Evolutionary conservation across 208 protist genomes (phyloP).

Genomic region (Histomonas meleagridis): DNA sequence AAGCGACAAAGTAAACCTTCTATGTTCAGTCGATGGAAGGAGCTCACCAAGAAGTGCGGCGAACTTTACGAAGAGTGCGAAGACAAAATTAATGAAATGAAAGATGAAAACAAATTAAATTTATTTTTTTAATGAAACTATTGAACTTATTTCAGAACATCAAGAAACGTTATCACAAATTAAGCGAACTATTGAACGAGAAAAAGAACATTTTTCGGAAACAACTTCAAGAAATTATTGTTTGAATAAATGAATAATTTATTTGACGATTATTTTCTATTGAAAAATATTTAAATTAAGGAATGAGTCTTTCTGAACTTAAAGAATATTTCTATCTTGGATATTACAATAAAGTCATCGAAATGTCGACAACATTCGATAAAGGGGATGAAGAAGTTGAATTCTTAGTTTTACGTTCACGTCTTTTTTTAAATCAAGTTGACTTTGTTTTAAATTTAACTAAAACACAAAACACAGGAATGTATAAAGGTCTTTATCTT

Average conservation of each 20-base stretch:
- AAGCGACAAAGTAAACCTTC: too few species aligned
- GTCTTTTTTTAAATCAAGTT: neutral
- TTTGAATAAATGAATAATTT: too few species aligned
- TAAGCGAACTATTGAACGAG: neutral
- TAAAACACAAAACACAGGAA: neutral
- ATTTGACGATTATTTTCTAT: too few species aligned
- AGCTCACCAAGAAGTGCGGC: neutral
- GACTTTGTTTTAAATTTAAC: slow-evolving; percentile 12
- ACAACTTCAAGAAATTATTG: neutral
- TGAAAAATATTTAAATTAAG: too few species aligned
- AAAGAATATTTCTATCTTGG: neutral
- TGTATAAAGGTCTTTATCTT: neutral
- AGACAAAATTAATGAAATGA: neutral
- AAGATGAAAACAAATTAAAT: neutral
- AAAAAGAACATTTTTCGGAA: neutral
- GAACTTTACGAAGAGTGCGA: neutral
- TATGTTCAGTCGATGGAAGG: neutral
- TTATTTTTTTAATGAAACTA: neutral
- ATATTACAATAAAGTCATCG: neutral
- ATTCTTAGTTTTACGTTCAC: neutral
- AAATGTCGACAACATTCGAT: neutral
- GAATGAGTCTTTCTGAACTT: too few species aligned
- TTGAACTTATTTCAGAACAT: neutral
- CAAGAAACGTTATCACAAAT: neutral
- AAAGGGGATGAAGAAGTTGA: neutral